A percentile compares a stretch with the other conserved stretches of the same genome.
Evolutionary conservation across 495 filamentous ascomycete genomes (phyloP).

Genomic region (Penicillium waksmanii): DNA sequence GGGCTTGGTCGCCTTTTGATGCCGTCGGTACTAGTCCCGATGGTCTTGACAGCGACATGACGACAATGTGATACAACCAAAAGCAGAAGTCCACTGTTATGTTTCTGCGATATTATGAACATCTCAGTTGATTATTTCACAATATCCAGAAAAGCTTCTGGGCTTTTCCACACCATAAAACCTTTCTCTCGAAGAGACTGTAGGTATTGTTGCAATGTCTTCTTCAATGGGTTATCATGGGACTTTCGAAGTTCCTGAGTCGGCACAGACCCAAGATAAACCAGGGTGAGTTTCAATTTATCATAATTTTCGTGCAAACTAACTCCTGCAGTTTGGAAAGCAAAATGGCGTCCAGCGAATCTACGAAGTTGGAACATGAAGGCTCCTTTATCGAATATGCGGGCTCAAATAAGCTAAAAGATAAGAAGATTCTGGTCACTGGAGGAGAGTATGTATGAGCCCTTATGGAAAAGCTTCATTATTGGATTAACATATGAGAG

Average conservation of each 20-base stretch:
- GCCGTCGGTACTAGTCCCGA: background rate
- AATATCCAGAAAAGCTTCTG: background rate
- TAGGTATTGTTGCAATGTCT: constrained; percentile 15
- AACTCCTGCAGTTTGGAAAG: constrained; percentile 25
- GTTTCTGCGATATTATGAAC: no score
- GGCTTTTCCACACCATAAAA: background rate
- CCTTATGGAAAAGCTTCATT: background rate
- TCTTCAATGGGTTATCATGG: constrained; percentile 29
- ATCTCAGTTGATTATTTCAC: no score
- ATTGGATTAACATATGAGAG: background rate
- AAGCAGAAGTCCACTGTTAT: no score
- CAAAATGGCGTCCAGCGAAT: constrained; percentile 27
- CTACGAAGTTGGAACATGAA: constrained; percentile 32
- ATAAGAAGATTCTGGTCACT: constrained; percentile 53
- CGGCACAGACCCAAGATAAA: constrained; percentile 30
- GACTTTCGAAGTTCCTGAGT: constrained; percentile 27
- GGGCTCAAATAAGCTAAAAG: constrained; percentile 50
- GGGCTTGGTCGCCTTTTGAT: background rate
- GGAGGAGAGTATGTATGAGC: constrained; percentile 52
- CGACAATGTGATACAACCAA: constrained; percentile 23
- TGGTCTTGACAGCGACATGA: constrained; percentile 18
- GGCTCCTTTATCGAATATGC: constrained; percentile 45
- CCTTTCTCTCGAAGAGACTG: background rate
- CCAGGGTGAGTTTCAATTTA: constrained; percentile 11
- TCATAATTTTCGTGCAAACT: background rate